phyloP scores from a whole-genome alignment of 2,329 filamentous ascomycete species.

The Epichloe baconii region DNA sequence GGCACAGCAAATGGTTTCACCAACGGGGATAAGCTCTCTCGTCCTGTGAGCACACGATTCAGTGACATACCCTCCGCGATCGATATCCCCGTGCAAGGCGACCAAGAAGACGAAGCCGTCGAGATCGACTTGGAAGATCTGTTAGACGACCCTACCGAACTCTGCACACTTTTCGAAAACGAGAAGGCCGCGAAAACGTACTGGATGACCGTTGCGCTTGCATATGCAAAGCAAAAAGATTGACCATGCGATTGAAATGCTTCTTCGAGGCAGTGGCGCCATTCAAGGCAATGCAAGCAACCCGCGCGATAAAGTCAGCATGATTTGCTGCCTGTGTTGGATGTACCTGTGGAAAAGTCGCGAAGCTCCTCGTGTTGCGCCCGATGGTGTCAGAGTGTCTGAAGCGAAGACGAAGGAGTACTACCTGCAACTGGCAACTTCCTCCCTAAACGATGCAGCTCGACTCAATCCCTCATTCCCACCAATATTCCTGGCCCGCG shows the following conservation, averaged over 20 bases:
- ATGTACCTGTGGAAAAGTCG: constrained; percentile 82
- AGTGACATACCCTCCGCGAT: constrained; percentile 52
- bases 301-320: constrained; percentile 70
- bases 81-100: constrained; percentile 52
- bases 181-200: constrained; percentile 83
- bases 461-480: constrained; percentile 87
- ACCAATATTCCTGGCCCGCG: constrained; percentile 80
- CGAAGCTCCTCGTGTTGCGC: constrained; percentile 52
- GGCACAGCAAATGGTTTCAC: constrained; percentile 29
- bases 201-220: constrained; percentile 96
- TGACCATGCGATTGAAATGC: constrained; percentile 66
- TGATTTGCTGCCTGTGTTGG: constrained; percentile 80
- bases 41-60: constrained; percentile 42
- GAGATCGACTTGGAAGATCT: constrained; percentile 89
- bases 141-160: constrained; percentile 84
- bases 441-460: constrained; percentile 87
- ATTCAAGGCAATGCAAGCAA: constrained; percentile 56
- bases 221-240: constrained; percentile 96
- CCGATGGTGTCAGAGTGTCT: constrained; percentile 49
- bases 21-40: constrained; percentile 23
- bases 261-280: constrained; percentile 61
- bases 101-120: constrained; percentile 60
- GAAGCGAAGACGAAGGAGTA: constrained; percentile 85
- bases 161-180: constrained; percentile 90
- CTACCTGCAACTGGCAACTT: constrained; percentile 82